These are phyloP conservation scores for Chaetomium sp. DNA, from an alignment of 2,329 filamentous ascomycete species.

Conservation along the genomic window DNA sequence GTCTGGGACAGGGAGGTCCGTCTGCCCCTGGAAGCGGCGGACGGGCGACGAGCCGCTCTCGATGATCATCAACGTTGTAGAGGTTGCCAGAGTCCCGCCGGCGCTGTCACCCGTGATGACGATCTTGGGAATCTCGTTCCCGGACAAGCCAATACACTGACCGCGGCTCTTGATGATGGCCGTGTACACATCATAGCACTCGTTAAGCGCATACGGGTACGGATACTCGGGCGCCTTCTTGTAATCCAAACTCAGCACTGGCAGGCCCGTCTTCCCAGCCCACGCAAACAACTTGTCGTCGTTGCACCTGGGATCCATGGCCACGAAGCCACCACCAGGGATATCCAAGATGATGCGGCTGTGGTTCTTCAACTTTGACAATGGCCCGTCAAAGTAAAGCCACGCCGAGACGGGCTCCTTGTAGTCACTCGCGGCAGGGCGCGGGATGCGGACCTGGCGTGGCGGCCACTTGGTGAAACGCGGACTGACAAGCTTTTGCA, in stretches of 20 bases:
- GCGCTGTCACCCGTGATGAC: slow-evolving; percentile 80
- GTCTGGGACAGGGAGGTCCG: slow-evolving; percentile 70
- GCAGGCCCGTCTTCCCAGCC: slow-evolving; percentile 86
- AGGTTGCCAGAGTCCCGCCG: slow-evolving; percentile 78
- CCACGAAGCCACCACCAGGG: slow-evolving; percentile 92
- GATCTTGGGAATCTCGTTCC: slow-evolving; percentile 64
- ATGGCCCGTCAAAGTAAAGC: slow-evolving; percentile 91
- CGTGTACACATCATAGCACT: slow-evolving; percentile 84
- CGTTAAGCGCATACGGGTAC: slow-evolving; percentile 82
- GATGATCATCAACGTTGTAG: slow-evolving; percentile 84
- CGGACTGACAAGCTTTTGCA: slow-evolving; percentile 74
- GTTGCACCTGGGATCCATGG: slow-evolving; percentile 92
- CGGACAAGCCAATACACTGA: slow-evolving; percentile 73
- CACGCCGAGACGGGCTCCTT: slow-evolving; percentile 80
- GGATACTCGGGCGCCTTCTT: slow-evolving; percentile 82
- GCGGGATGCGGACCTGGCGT: slow-evolving; percentile 78
- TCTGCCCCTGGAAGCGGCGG: slow-evolving; percentile 57
- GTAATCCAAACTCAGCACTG: slow-evolving; percentile 89
- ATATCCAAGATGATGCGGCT: slow-evolving; percentile 83
- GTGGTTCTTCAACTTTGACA: slow-evolving; percentile 75
- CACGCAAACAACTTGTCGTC: slow-evolving; percentile 93
- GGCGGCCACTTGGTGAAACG: slow-evolving; percentile 80
- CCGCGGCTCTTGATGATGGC: slow-evolving; percentile 72
- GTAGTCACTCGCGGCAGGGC: slow-evolving; percentile 79
- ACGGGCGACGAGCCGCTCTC: slow-evolving; percentile 66